phyloP scores from a whole-genome alignment of 257 asterid species.

The Mitragyna speciosa region DNA sequence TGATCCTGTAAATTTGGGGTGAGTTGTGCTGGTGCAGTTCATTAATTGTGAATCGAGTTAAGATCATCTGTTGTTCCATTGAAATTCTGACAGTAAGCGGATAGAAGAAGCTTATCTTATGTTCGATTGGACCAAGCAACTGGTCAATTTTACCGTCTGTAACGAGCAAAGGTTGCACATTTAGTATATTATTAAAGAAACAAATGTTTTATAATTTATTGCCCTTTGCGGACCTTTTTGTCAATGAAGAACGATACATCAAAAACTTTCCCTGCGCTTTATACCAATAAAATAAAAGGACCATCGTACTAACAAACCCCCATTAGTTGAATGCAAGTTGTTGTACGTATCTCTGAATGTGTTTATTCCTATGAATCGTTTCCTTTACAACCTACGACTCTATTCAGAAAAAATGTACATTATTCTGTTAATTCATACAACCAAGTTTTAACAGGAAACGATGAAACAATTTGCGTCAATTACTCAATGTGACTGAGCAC shows the following conservation, averaged over 20 bases:
- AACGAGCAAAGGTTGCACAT: not conserved
- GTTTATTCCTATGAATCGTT: too few species aligned
- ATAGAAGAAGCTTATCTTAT: not conserved
- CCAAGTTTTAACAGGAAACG: too few species aligned
- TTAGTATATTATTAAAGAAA: not conserved
- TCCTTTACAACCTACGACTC: too few species aligned
- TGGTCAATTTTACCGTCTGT: not conserved
- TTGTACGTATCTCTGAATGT: too few species aligned
- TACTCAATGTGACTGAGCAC: too few species aligned
- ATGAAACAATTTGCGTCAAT: too few species aligned
- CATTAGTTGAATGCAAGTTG: not conserved
- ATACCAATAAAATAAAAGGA: not conserved
- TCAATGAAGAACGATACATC: not conserved
- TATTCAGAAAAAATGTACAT: too few species aligned
- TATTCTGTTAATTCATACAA: too few species aligned
- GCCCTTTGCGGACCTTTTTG: not conserved
- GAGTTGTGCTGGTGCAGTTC: not conserved
- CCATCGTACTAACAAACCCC: not conserved
- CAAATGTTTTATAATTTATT: too few species aligned
- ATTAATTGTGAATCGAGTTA: not conserved
- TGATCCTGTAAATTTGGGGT: not conserved
- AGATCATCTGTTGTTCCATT: too few species aligned
- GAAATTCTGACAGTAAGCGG: not conserved
- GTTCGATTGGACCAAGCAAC: not conserved
- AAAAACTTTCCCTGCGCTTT: not conserved